These are phyloP conservation scores for Staphylotrichum longicolle DNA, from an alignment of 495 filamentous ascomycete genomes.

Conservation along the genomic window DNA sequence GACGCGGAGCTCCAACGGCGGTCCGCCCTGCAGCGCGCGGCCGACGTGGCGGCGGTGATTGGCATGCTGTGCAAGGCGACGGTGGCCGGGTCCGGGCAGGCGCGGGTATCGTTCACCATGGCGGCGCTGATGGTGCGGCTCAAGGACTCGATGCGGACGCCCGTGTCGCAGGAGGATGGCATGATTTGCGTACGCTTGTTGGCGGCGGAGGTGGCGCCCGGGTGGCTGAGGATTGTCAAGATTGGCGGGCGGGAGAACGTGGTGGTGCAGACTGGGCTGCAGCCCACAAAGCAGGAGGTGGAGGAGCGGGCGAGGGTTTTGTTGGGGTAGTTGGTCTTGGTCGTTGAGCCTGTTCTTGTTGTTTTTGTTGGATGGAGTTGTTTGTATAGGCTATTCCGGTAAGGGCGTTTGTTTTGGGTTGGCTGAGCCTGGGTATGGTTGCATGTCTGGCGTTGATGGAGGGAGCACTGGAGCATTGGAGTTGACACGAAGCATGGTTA, in stretches of 20 bases:
- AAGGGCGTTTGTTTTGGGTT: not conserved
- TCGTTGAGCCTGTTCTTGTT: not conserved
- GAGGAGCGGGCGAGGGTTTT: conserved; percentile 43
- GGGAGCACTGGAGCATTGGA: not conserved
- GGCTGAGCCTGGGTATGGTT: not conserved
- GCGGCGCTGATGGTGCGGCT: conserved; percentile 56
- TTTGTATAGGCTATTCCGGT: not conserved
- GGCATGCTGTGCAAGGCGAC: conserved; percentile 53
- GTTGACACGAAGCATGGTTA: conserved; percentile 1
- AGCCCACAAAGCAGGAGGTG: conserved; percentile 44
- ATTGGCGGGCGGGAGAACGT: conserved; percentile 57
- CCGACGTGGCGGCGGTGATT: conserved; percentile 60
- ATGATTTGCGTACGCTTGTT: conserved; percentile 55
- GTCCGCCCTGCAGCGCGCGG: conserved; percentile 58
- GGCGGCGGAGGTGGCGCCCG: conserved; percentile 57
- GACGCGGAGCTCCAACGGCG: conserved; percentile 52
- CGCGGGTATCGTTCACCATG: conserved; percentile 59
- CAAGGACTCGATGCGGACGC: conserved; percentile 59
- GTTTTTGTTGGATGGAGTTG: not conserved
- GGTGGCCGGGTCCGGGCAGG: conserved; percentile 32
- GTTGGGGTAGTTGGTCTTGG: conserved; percentile 26
- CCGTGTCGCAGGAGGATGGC: conserved; percentile 60
- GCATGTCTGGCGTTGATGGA: not conserved
- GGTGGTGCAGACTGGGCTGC: conserved; percentile 49
- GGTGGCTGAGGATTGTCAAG: conserved; percentile 58